phyloP scores from a whole-genome alignment of 306 rosid genomes.

The Rosa multiflora region DNA sequence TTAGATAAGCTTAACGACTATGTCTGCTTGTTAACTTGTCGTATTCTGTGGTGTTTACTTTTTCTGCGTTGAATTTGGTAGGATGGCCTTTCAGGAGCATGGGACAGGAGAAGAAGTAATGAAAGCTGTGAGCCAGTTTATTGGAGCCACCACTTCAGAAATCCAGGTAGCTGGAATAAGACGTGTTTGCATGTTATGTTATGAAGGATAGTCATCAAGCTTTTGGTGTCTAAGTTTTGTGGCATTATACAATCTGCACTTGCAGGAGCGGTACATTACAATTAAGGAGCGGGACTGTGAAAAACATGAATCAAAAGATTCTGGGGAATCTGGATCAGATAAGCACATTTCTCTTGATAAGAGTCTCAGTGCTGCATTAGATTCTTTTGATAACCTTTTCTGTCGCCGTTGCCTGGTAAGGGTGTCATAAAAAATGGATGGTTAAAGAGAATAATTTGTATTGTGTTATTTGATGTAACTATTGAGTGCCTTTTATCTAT shows the following conservation, averaged over 20 bases:
- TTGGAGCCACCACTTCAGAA: constrained; percentile 68
- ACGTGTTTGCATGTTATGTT: constrained; percentile 6
- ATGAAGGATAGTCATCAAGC: constrained; percentile 25
- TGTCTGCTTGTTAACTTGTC: constrained; percentile 4
- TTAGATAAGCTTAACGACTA: constrained; percentile 16
- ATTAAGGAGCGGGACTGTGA: constrained; percentile 54
- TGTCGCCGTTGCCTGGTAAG: constrained; percentile 95
- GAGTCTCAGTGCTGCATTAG: constrained; percentile 78
- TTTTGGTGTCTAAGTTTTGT: constrained; percentile 14
- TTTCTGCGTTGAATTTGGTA: constrained; percentile 39
- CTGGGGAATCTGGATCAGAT: constrained; percentile 40
- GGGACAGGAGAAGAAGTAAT: constrained; percentile 71
- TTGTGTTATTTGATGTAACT: constrained; percentile 17
- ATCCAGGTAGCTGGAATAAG: constrained; percentile 62
- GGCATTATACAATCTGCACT: constrained; percentile 17
- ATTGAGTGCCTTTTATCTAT: constrained; percentile 34
- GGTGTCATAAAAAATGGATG: constrained; percentile 27
- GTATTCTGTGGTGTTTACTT: not conserved
- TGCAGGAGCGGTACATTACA: constrained; percentile 69
- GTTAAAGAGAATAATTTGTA: not conserved
- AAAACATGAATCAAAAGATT: constrained; percentile 42
- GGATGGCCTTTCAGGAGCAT: constrained; percentile 82
- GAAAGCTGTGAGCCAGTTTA: constrained; percentile 62
- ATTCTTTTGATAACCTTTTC: constrained; percentile 95
- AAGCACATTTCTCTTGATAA: constrained; percentile 63